Conservation (phyloP, 768 basidiomycete species). For the Crucibulum laeve region DNA sequence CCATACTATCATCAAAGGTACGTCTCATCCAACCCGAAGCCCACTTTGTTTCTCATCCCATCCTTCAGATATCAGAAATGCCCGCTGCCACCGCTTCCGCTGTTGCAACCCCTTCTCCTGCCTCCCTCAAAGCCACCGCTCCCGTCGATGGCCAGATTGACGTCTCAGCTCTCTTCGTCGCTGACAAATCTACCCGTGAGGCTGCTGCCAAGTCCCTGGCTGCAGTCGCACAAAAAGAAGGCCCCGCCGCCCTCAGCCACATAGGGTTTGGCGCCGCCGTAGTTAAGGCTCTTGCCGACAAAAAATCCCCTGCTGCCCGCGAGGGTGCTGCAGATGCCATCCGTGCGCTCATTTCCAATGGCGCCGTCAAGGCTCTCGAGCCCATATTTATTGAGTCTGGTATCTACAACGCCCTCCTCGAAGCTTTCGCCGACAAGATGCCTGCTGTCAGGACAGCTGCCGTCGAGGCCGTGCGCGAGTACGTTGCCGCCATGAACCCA, state of each 20-base stretch:
- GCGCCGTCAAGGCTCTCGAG: conserved; percentile 79
- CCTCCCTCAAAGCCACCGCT: conserved; percentile 63
- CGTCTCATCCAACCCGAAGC: conserved; percentile 10
- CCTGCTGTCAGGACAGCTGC: conserved; percentile 83
- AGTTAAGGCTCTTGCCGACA: conserved; percentile 87
- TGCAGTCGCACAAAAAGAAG: conserved; percentile 77
- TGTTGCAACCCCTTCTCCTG: conserved; percentile 55
- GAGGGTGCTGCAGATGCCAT: conserved; percentile 83
- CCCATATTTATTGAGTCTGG: conserved; percentile 86
- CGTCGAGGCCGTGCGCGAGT: conserved; percentile 75
- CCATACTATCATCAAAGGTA: conserved; percentile 39
- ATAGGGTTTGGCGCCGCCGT: conserved; percentile 69
- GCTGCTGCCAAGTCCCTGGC: conserved; percentile 67
- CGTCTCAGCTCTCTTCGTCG: conserved; percentile 70
- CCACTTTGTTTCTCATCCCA: conserved; percentile 4
- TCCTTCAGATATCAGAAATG: conserved; percentile 60
- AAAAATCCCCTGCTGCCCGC: conserved; percentile 90
- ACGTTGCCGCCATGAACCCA: conserved; percentile 76
- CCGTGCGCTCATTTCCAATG: conserved; percentile 58
- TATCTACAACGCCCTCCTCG: conserved; percentile 81
- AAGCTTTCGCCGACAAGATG: conserved; percentile 94
- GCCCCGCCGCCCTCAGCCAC: conserved; percentile 70
- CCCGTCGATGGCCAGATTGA: conserved; percentile 64
- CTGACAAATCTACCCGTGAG: conserved; percentile 81
- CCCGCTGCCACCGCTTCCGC: conserved; percentile 72